Percentiles rank a stretch among this genome's conserved stretches.
Conservation (phyloP, 2,329 filamentous ascomycete species). For the Cladophialophora psammophila region DNA sequence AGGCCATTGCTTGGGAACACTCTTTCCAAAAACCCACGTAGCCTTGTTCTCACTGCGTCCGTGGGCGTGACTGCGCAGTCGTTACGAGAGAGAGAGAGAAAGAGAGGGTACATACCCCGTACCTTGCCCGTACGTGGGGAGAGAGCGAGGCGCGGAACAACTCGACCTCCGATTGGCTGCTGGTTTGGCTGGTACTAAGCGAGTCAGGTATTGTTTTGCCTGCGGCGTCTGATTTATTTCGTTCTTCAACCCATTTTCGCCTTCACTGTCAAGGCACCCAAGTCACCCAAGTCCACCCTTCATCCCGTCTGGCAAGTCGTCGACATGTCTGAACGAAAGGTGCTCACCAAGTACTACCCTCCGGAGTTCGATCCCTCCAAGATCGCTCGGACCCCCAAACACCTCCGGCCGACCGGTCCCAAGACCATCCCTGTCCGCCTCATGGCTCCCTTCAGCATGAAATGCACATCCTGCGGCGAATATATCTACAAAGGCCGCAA, state of each 20-base stretch:
- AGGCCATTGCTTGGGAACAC: neutral
- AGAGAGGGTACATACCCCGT: no score
- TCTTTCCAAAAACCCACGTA: slow-evolving; percentile 6
- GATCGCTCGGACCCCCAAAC: slow-evolving; percentile 70
- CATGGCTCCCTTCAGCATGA: slow-evolving; percentile 88
- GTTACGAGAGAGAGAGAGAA: slow-evolving; percentile 2
- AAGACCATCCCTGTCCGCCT: slow-evolving; percentile 86
- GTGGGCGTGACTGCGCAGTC: slow-evolving; percentile 8
- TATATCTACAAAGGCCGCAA: slow-evolving; percentile 94
- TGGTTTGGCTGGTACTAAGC: neutral
- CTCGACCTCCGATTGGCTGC: slow-evolving; percentile 17
- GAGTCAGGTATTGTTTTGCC: neutral
- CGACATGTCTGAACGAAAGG: slow-evolving; percentile 86
- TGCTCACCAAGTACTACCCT: slow-evolving; percentile 68
- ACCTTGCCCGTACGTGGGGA: slow-evolving; percentile 11
- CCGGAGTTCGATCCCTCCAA: slow-evolving; percentile 89
- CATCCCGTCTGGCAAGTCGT: neutral
- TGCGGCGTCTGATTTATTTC: neutral
- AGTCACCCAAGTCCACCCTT: no score
- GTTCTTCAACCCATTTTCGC: slow-evolving; percentile 3
- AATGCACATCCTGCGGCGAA: slow-evolving; percentile 73
- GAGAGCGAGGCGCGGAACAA: slow-evolving; percentile 20
- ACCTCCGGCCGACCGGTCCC: slow-evolving; percentile 69
- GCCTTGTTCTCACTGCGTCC: slow-evolving; percentile 2
- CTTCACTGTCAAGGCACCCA: neutral